Base-by-base conservation (phyloP, 2,329 filamentous ascomycete species). In the Cercospora canescens region DNA sequence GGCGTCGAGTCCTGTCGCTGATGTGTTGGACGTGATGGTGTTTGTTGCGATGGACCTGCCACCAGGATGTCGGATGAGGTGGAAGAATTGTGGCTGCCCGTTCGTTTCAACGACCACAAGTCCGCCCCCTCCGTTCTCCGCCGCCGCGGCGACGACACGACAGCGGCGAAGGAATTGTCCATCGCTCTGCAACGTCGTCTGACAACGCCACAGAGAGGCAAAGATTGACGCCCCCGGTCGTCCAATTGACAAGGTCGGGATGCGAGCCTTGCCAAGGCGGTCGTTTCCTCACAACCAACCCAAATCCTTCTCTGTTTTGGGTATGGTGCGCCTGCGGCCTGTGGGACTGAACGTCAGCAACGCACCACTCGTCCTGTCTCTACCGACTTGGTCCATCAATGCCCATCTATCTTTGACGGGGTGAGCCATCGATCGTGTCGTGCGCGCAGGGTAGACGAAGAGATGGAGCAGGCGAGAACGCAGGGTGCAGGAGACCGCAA, bases 41-140 rank as follows among this genome's bases (percentile, higher is more conserved):
- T 41, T 41, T 55, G 61, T 64, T 60, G 60, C 63, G 60, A 60
- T 41, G 64, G 67, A 35, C 56, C 59, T 58, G 72, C 70, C 60
- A 73, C 71, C 58, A 72, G 69, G 30, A 74, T 73, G 65, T 73
- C 69, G 24, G 70, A 74, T 59, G 71, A 73, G 58, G 66, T 69
- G 30, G 72, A 71, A 55, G 72, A 72, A 56, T 62, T 59, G 62
- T 69, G 64, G 32, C 67, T 69, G 21, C 55, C 55, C 9, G 67
- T 69, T 41, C 69, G 69, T 28, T 39, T 12, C 67, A 70, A 64
- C 28, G 54, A 24, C 26, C 58, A 37, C 45, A 34, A 35, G 21
- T 30, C 26, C 41, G 62, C 63, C 26, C 57, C 65, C 18, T 62
- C 24, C 32, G 35, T 39, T 52, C 68, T 56, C 34, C 61, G 58